These are phyloP conservation scores for Euphorbia celastroides DNA, from an alignment of 441 rosid species.

Conservation along the genomic window DNA sequence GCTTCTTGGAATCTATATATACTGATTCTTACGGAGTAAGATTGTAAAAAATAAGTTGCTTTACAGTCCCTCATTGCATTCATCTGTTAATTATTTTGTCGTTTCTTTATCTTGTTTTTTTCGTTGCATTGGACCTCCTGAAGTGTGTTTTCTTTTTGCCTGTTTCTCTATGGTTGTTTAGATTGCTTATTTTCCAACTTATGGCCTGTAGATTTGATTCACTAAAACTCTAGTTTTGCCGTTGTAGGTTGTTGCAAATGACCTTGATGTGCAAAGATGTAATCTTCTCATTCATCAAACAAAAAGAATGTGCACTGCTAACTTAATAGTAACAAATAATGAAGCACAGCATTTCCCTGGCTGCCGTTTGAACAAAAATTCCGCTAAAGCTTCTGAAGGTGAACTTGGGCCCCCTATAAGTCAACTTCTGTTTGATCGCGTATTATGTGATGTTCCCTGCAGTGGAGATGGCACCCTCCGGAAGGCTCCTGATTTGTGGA, in stretches of 20 bases:
- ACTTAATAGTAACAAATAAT: constrained; percentile 87
- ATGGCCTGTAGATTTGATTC: constrained; percentile 18
- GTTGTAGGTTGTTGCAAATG: constrained; percentile 81
- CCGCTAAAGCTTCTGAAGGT: constrained; percentile 37
- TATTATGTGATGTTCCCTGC: constrained; percentile 94
- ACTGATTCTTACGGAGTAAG: background rate
- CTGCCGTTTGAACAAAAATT: constrained; percentile 53
- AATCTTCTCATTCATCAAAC: constrained; percentile 98
- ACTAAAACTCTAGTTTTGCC: constrained; percentile 9
- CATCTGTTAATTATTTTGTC: background rate
- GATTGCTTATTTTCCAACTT: constrained; percentile 9
- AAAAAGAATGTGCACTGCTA: constrained; percentile 94
- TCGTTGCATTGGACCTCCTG: constrained; percentile 1
- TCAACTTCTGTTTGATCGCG: constrained; percentile 84
- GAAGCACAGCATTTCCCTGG: constrained; percentile 98
- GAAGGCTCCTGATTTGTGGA: constrained; percentile 97
- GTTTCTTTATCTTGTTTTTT: constrained; percentile 5
- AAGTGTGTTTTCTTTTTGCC: constrained; percentile 12
- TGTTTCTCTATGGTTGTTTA: constrained; percentile 2
- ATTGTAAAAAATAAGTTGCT: background rate
- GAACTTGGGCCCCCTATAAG: constrained; percentile 31
- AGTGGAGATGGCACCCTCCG: constrained; percentile 98
- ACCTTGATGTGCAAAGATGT: constrained; percentile 90
- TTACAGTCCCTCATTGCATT: background rate
- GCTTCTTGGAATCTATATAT: background rate